These are phyloP conservation scores for Debaryomyces sp. DNA, from an alignment of 1,139 yeast genomes.

Conservation along the genomic window DNA sequence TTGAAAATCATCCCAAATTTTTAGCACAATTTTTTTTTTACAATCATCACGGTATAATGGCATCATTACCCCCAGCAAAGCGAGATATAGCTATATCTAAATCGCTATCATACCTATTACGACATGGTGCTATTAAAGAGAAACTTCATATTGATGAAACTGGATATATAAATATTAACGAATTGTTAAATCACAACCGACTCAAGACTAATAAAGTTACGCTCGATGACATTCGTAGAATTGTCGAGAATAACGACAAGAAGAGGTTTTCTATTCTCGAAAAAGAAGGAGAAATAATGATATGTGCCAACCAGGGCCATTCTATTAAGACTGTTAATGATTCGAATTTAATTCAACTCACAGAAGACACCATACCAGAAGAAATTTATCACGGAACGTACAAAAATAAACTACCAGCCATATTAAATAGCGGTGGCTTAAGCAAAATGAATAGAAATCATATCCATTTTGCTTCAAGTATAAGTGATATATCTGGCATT, in stretches of 20 bases:
- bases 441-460: conserved; percentile 77
- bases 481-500: conserved; percentile 66
- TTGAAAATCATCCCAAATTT: neutral
- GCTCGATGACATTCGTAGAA: conserved; percentile 55
- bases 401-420: conserved; percentile 46
- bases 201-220: conserved; percentile 60
- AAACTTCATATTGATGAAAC: conserved; percentile 60
- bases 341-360: conserved; percentile 36
- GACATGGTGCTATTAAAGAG: conserved; percentile 85
- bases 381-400: conserved; percentile 82
- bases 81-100: conserved; percentile 68
- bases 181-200: conserved; percentile 58
- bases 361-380: conserved; percentile 23
- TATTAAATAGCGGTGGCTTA: conserved; percentile 60
- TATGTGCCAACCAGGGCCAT: conserved; percentile 95
- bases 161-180: conserved; percentile 65
- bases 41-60: conserved; percentile 6
- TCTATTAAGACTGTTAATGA: conserved; percentile 54
- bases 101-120: conserved; percentile 68
- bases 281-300: conserved; percentile 29
- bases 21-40: neutral
- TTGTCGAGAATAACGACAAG: conserved; percentile 71
- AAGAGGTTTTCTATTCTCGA: conserved; percentile 57
- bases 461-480: conserved; percentile 62
- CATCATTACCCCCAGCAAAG: conserved; percentile 21